Conservation (phyloP, 768 basidiomycete species). For the Porpolomopsis calyptriformis region DNA sequence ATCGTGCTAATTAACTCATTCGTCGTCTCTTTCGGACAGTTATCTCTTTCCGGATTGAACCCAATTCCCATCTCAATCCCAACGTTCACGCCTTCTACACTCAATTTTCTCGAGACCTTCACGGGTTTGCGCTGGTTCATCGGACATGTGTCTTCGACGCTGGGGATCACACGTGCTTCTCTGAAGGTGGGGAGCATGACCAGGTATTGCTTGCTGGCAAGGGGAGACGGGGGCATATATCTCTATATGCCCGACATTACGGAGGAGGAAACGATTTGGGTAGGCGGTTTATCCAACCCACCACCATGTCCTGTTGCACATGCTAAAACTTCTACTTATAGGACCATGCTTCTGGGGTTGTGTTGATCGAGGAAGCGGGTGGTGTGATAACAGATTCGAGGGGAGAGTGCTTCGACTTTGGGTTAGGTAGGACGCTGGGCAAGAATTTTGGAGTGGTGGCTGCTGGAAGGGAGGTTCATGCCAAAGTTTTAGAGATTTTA, state of each 20-base stretch:
- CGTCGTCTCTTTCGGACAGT: constrained; percentile 23
- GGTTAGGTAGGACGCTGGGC: constrained; percentile 73
- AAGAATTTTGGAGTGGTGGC: constrained; percentile 86
- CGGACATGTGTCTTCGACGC: constrained; percentile 51
- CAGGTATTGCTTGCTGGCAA: constrained; percentile 79
- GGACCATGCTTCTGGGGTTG: constrained; percentile 84
- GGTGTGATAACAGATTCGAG: constrained; percentile 80
- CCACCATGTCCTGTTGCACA: not conserved
- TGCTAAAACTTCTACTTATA: too few relatives aligned
- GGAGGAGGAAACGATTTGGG: constrained; percentile 95
- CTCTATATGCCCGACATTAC: constrained; percentile 67
- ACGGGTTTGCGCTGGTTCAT: constrained; percentile 85
- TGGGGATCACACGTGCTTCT: constrained; percentile 58
- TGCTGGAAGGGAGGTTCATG: constrained; percentile 61
- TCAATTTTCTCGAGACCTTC: constrained; percentile 82
- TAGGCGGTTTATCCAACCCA: constrained; percentile 22
- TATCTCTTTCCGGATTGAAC: constrained; percentile 40
- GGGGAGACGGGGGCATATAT: constrained; percentile 81
- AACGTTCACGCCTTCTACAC: constrained; percentile 30
- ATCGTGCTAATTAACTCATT: not conserved
- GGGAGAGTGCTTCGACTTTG: constrained; percentile 73
- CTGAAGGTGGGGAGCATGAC: constrained; percentile 93
- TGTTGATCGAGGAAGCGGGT: constrained; percentile 84
- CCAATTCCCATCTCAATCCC: constrained; percentile 46
- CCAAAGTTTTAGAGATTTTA: constrained; percentile 55